Conservation (phyloP, 75 land plant genomes). For the Picea sitchensis region DNA sequence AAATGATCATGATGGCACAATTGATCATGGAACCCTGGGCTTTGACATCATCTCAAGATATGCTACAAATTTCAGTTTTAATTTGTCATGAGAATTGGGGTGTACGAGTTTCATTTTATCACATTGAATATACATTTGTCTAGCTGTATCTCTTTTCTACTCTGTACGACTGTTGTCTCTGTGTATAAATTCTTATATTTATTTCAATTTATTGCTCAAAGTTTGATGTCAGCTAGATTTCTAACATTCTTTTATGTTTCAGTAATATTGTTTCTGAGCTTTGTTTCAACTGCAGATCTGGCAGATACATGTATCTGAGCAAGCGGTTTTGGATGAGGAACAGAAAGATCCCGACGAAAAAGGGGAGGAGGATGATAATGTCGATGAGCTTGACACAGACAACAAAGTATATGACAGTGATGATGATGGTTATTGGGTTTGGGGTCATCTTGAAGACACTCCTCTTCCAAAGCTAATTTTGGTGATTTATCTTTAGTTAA, state of each 20-base stretch:
- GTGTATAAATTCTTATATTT: no score
- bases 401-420: conserved; percentile 22
- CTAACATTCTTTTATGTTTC: not conserved
- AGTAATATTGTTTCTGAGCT: not conserved
- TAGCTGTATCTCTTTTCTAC: no score
- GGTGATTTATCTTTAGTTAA: conserved; percentile 11
- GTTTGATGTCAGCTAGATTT: no score
- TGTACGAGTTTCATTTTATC: no score
- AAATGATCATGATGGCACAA: no score
- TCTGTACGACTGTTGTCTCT: no score
- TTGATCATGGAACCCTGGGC: no score
- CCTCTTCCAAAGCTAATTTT: conserved; percentile 20
- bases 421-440: conserved; percentile 24
- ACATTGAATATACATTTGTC: no score
- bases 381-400: conserved; percentile 1
- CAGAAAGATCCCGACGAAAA: conserved; percentile 58
- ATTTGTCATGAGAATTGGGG: no score
- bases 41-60: no score
- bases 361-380: conserved; percentile 34
- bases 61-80: no score
- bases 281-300: conserved; percentile 58
- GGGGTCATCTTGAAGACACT: not conserved
- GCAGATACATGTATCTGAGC: conserved; percentile 87
- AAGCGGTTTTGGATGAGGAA: conserved; percentile 86
- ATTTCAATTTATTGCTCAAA: no score